A percentile compares a stretch with the other conserved stretches of the same genome.
phyloP scores from a whole-genome alignment of 2,329 filamentous ascomycete species.

The Alternaria solani region DNA sequence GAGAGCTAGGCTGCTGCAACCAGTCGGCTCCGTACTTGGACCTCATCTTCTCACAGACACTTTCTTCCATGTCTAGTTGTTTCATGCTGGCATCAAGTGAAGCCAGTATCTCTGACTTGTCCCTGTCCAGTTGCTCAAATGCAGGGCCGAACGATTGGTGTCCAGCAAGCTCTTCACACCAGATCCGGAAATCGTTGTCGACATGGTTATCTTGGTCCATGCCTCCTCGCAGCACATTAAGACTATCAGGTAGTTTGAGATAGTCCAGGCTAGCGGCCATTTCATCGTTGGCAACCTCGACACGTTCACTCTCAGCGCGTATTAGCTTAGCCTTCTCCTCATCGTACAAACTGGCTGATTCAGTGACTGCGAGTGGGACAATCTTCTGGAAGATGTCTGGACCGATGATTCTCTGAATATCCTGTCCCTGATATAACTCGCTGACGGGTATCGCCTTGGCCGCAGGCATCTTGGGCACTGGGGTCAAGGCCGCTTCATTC shows the following conservation, averaged over 20 bases:
- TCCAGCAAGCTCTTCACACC: conserved; percentile 91
- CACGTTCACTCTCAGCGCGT: conserved; percentile 89
- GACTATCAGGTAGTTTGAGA: conserved; percentile 83
- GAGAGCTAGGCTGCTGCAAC: conserved; percentile 94
- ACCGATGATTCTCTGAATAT: conserved; percentile 95
- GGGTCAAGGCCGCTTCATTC: conserved; percentile 79
- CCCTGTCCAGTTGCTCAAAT: conserved; percentile 79
- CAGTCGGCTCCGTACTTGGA: conserved; percentile 95
- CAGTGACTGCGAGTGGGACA: conserved; percentile 92
- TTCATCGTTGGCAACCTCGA: conserved; percentile 91
- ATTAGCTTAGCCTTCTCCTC: conserved; percentile 98
- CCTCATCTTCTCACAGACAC: conserved; percentile 98
- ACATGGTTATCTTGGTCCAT: conserved; percentile 88
- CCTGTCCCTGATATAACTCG: conserved; percentile 95
- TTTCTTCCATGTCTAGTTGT: conserved; percentile 95
- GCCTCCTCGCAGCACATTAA: conserved; percentile 91
- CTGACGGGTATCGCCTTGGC: conserved; percentile 97
- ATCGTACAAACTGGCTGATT: conserved; percentile 95
- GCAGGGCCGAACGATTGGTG: conserved; percentile 81
- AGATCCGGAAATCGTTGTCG: conserved; percentile 89
- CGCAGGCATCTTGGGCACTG: conserved; percentile 89
- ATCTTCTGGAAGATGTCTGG: conserved; percentile 98
- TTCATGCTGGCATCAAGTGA: conserved; percentile 83
- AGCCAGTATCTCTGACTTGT: conserved; percentile 77
- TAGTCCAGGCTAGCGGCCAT: conserved; percentile 97